Base-by-base conservation (phyloP, 371 early-diverging fungal genomes). In the Entomophthora muscae region DNA sequence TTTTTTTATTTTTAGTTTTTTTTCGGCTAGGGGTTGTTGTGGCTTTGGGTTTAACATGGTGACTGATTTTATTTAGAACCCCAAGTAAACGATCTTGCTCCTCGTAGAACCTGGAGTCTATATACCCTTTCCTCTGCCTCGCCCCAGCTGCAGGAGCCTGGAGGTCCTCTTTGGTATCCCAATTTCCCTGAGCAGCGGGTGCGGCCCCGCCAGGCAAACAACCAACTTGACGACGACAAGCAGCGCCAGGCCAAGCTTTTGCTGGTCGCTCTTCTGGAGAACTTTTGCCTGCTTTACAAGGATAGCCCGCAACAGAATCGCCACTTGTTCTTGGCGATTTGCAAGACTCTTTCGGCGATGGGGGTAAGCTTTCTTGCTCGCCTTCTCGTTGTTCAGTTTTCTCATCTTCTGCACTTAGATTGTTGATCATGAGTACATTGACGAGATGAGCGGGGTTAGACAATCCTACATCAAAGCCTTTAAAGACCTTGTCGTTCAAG, bases 241-340 rank as follows among this genome's bases (percentile, higher is more conserved):
- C 62, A 31, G 24, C 62, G 62, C 13, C 62, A 61, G 66, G 82
- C 84, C 42, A 82, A 80, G 52, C 71, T 89, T 51, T 71, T 90
- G 0, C 69, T 89, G 26, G 88, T 85, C 0, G 78, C 87, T 12
- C 70, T 89, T 24, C 75, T 88, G 0, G 87, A 90, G 63, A 88
- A 88, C 67, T 93, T 91, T 74, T 90, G 91, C 70, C 72, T 81
- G 53, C 70, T 89, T 21, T 89, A 92, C 71, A 90, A 89, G 64
- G 84, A 88, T 65, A 78, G 81, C 26, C 90, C 90, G 0, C 83
- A 88, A 66, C 78, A 82, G 57, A 92, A 89, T 68, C 83, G 83
- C 52, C 75, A 80, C 63, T 76, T 92, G n/a, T 93, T 93, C 64
- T 88, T 85, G 64, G 73, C 86, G 29, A 80, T 88, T 52, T 79